Evolutionary conservation across 2,329 filamentous ascomycete species (phyloP), one percentile per base, ranked within the genome.

Genomic region (Sporothrix curviconia): DNA sequence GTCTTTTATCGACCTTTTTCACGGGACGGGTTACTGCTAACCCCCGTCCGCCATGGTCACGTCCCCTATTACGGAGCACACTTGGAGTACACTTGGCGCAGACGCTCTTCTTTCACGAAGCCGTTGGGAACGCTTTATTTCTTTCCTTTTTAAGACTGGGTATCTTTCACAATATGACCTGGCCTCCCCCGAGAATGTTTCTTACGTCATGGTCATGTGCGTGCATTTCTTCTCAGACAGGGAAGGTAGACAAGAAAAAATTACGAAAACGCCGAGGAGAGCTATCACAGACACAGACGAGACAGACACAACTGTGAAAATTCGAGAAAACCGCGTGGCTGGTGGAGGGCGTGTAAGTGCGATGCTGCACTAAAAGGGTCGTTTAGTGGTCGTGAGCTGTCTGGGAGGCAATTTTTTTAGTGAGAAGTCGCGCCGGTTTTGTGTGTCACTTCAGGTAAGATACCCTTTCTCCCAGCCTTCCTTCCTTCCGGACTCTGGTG

Each of bases 171-270:
- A 5, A 9, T 7, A 12, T 11, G 15, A 11, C 14, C 49, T 34
- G 30, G 15, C 52, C 39, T 46, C 30, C 40, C 25, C 17, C 11
- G 37, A 19, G 40, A 55, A 55, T 55, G 52, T 46, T n/a, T n/a
- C n/a, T n/a, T n/a, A 39, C 47, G 47, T 51, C 34, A 51, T 51
- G 49, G 17, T 46, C 52, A 46, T 55, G 52, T 55, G 52, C 52
- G 52, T 44, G 51, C 39, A 25, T 46, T 46, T 46, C 9, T 43
- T 55, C 39, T 44, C 40, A 30, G 37, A 46, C 30, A 46, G 44
- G 39, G 28, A 36, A 43, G 19, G 19, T 37, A 32, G 40, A 46
- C 22, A 1, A 30, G 17, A 30, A 30, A 24, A 19, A 24, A 24
- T 25, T 24, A 2, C 8, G 34, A 7, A 37, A 17, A 6, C 6